Evolutionary conservation across 805 yeast genomes (phyloP), one percentile per base, ranked within the genome.

Genomic region (Monosporozyma aquatica): DNA sequence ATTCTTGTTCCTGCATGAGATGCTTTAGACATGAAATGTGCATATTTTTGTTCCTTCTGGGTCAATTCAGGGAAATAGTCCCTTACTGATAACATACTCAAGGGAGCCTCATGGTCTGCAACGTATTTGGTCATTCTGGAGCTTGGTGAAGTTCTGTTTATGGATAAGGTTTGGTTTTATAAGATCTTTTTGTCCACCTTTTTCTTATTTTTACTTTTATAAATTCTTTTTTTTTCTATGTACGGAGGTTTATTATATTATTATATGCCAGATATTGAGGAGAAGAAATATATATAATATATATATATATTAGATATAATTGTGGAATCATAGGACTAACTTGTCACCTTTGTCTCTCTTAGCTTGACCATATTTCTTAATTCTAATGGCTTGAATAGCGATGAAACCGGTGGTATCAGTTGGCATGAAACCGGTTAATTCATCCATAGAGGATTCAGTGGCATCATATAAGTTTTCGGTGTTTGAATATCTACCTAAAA

Each of bases 391-490:
- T 74, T 92, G 97, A 56, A 92, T 95, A 54, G 95, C 86, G 68
- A 92, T 92, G 77, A 92, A 92, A 43, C 98, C 98, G 47, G 94
- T 72, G 46, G 98, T 87, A 66, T 90, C 97, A 65, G 84, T 87
- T 50, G 98, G 98, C 58, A 85, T 82, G 76, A 92, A 92, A 46
- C 96, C 98, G 45, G 97, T 87, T 61, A 92, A 80, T 71, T 92
- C 98, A 69, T 92, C 98, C 98, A 92, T 92, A 10, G 97, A 90
- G 13, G 97, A 89, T 68, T 90, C 97, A 43, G 96, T 87, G 51
- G 95, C 95, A 65, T 92, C 97, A 68, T 92, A 92, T 55, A 92
- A 78, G 71, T 87, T 90, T 72, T 92, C 98, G 47, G 97, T 87
- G 51, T 82, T 82, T 21, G 96, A 87, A 48, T 81, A 87, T 76